Conservation (phyloP, 331 rosid species). For the Acacia pycnantha region DNA sequence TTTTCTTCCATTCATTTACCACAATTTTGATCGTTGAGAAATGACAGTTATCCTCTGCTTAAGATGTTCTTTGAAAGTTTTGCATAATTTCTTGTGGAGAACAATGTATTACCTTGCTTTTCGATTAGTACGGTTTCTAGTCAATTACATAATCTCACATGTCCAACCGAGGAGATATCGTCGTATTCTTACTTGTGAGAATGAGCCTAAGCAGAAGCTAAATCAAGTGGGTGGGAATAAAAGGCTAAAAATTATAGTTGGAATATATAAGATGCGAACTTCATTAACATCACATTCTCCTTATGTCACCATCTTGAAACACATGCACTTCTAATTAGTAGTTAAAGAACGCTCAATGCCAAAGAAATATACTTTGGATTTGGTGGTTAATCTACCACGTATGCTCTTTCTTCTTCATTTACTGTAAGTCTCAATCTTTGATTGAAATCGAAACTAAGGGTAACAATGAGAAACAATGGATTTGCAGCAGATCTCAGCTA, state of each 20-base stretch:
- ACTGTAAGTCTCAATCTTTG: background rate
- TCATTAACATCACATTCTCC: background rate
- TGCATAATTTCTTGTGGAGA: background rate
- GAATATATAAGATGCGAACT: background rate
- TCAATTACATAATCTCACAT: background rate
- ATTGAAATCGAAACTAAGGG: background rate
- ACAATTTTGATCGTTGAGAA: background rate
- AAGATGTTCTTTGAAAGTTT: background rate
- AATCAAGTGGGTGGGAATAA: background rate
- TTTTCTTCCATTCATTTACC: background rate
- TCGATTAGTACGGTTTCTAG: background rate
- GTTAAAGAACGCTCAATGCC: background rate
- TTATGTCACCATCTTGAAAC: background rate
- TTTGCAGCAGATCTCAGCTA: background rate
- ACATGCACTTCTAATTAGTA: background rate
- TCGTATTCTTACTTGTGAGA: background rate
- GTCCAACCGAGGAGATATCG: background rate
- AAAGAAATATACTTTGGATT: background rate
- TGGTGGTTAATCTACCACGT: background rate
- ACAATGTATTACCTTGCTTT: background rate
- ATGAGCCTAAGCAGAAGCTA: background rate
- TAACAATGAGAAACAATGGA: background rate
- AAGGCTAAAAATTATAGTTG: no score
- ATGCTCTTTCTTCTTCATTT: background rate
- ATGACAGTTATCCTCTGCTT: background rate